phyloP scores from a whole-genome alignment of 192 early-diverging fungal species.

The Entomortierella parvispora region DNA sequence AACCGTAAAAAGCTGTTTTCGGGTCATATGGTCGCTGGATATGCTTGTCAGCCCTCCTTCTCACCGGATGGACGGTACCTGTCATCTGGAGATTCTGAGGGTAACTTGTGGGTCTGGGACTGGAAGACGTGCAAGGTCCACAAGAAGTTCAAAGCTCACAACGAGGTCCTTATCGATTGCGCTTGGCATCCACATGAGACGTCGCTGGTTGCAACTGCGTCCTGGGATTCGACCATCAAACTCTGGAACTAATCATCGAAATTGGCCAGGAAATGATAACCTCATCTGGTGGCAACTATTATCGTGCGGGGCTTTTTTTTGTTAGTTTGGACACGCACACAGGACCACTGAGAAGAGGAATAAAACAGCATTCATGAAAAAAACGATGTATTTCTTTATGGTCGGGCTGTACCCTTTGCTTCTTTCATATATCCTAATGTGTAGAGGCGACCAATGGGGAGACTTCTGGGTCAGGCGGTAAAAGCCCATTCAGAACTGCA shows the following conservation, averaged over 20 bases:
- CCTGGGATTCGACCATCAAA: slow-evolving; percentile 97
- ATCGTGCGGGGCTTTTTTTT: background rate
- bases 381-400: background rate
- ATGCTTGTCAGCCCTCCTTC: slow-evolving; percentile 94
- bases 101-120: slow-evolving; percentile 96
- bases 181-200: slow-evolving; percentile 98
- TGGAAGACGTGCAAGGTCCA: slow-evolving; percentile 91
- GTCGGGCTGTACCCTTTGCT: background rate
- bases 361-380: too few species aligned
- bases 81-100: slow-evolving; percentile 92
- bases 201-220: slow-evolving; percentile 90
- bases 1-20: slow-evolving; percentile 92
- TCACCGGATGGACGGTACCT: slow-evolving; percentile 91
- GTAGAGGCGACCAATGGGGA: too few species aligned
- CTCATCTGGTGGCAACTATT: background rate
- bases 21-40: slow-evolving; percentile 96
- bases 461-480: background rate
- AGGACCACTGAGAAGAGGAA: too few species aligned
- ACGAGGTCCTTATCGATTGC: slow-evolving; percentile 87
- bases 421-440: background rate
- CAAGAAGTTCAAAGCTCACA: slow-evolving; percentile 92
- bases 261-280: background rate
- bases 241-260: slow-evolving; percentile 66
- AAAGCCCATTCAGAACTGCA: slow-evolving; percentile 7
- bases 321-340: too few species aligned